Base-by-base conservation (phyloP, 148 eudicot species). In the Pharnaceum exiguum region DNA sequence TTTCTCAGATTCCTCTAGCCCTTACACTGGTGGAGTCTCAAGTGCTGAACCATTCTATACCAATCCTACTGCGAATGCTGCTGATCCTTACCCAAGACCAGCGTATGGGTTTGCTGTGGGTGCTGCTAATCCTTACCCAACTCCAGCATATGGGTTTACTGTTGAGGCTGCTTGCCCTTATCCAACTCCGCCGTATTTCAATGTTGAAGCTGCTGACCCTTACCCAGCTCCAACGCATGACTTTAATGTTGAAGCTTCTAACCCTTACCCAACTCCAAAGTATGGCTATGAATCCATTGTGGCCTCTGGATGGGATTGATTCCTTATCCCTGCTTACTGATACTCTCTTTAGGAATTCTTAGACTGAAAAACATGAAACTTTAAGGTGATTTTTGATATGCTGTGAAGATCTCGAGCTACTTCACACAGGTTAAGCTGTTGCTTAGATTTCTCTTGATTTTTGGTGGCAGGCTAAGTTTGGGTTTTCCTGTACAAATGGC, bases 281-380 rank as follows among this genome's bases (percentile, higher is more conserved):
- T 64, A 24, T 56, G 85, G 69, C 21, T 70, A 80, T 37, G 79
- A 57, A 37, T 37, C 76, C 2, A 51, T 83, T 35, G 69, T 59
- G 55, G 80, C 89, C 12, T 77, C 68, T 37, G 85, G 85, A 33
- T 84, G 90, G 90, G 86, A 78, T 4, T 80, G 66, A 78, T 30
- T 15, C 2, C 15, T 2, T 46, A 12, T 2, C 47, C 26, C 50
- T 9, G 21, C 1, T 61, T 16, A 12, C 16, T 39, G 43, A 27
- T 27, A 19, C 30, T 42, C 46, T 63, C 31, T 63, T 51, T 63
- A 29, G 68, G 46, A 37, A 52, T 31, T 10, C 21, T 38, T 26
- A 39, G 23, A n/a, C 60, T 56, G 29, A 3, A 18, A 3, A n/a
- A n/a, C n/a, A n/a, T n/a, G n/a, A n/a, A n/a, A n/a, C n/a, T n/a